phyloP scores from a whole-genome alignment of 1,284 basidiomycete species.

The Sporisorium iseilematis-ciliati region DNA sequence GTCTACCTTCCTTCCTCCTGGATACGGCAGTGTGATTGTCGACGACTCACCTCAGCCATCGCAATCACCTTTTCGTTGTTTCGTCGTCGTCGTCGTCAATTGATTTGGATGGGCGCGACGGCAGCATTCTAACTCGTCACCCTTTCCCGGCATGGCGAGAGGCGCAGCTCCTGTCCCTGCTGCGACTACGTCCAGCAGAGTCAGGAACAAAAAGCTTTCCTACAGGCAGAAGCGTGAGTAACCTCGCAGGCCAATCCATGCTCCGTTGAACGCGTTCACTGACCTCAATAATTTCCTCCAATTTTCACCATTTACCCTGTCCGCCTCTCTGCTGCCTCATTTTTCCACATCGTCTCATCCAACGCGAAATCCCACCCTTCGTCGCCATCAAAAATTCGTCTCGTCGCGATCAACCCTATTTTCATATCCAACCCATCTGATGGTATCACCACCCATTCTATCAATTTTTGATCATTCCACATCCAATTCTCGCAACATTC shows the following conservation, averaged over 20 bases:
- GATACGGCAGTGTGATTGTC: background rate
- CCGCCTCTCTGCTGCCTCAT: slow-evolving; percentile 11
- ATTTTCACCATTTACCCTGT: slow-evolving; percentile 9
- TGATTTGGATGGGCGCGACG: slow-evolving; percentile 50
- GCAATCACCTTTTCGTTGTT: background rate
- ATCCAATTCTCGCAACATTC: background rate
- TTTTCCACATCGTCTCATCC: background rate
- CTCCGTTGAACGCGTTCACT: slow-evolving; percentile 15
- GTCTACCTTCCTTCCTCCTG: slow-evolving; percentile 31
- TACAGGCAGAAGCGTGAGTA: slow-evolving; percentile 63
- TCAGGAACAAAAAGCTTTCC: slow-evolving; percentile 64
- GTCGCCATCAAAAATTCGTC: slow-evolving; percentile 15
- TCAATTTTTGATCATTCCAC: background rate
- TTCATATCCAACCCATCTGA: slow-evolving; percentile 20
- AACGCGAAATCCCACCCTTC: slow-evolving; percentile 8
- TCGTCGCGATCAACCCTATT: slow-evolving; percentile 29
- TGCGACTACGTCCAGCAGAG: slow-evolving; percentile 61
- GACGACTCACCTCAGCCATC: slow-evolving; percentile 5
- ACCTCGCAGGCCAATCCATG: background rate
- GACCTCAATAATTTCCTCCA: slow-evolving; percentile 8
- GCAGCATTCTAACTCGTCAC: slow-evolving; percentile 44
- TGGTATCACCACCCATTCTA: slow-evolving; percentile 14
- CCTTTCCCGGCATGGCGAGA: slow-evolving; percentile 51
- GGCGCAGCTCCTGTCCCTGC: slow-evolving; percentile 51
- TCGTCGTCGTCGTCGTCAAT: slow-evolving; percentile 25